Evolutionary conservation across 2,329 filamentous ascomycete species (phyloP).

Genomic region (Nectriaceae sp.): DNA sequence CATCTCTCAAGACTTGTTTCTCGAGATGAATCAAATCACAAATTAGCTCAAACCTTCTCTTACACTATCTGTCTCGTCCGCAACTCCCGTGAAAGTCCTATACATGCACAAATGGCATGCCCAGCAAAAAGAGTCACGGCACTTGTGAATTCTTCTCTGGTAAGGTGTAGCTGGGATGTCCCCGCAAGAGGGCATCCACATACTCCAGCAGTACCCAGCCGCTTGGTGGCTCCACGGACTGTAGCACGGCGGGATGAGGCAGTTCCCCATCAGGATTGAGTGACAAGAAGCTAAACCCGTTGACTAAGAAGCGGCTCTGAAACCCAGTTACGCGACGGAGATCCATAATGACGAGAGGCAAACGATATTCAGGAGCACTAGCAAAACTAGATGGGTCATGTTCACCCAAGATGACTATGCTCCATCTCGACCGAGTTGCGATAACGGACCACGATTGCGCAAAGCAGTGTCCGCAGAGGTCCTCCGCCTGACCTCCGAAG

Average conservation of each 20-base stretch:
- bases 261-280: slow-evolving; percentile 3
- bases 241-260: slow-evolving; percentile 1
- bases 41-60: slow-evolving; percentile 11
- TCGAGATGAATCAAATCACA: slow-evolving; percentile 20
- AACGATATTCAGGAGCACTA: no score
- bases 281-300: slow-evolving; percentile 2
- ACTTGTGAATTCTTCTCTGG: slow-evolving; percentile 4
- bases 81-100: no score
- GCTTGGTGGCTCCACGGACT: not conserved
- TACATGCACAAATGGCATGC: no score
- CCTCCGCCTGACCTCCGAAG: no score
- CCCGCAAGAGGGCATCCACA: slow-evolving; percentile 9
- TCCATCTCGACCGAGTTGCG: no score
- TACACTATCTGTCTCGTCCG: slow-evolving; percentile 4
- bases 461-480: no score
- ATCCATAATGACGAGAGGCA: slow-evolving; percentile 8
- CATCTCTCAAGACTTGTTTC: slow-evolving; percentile 24
- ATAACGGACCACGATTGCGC: no score
- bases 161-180: slow-evolving; percentile 4
- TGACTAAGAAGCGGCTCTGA: slow-evolving; percentile 12
- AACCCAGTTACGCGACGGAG: slow-evolving; percentile 11
- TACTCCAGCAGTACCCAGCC: not conserved
- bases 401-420: no score
- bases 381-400: no score
- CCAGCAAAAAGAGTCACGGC: slow-evolving; percentile 2